These are phyloP conservation scores for Caulochytrium protostelioides DNA, from an alignment of 371 early-diverging fungal genomes.

Conservation along the genomic window DNA sequence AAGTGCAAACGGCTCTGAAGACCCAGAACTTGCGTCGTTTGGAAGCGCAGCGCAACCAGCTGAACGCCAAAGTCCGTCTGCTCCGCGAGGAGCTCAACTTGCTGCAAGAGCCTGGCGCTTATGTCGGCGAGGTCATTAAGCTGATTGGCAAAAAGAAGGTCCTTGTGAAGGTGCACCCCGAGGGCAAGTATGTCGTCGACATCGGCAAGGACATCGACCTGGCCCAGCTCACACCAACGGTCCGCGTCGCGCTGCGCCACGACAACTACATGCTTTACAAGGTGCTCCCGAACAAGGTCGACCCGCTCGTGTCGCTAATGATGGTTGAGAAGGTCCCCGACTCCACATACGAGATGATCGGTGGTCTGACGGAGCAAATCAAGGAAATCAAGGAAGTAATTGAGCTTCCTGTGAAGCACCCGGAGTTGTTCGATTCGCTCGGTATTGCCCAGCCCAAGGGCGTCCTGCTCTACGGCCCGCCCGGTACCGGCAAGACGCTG, in stretches of 20 bases:
- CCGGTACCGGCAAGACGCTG: constrained; percentile 98
- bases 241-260: constrained; percentile 88
- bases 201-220: constrained; percentile 79
- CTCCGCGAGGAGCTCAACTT: constrained; percentile 94
- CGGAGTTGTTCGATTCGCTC: constrained; percentile 96
- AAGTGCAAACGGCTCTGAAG: constrained; percentile 64
- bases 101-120: constrained; percentile 91
- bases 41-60: constrained; percentile 92
- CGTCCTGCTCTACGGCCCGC: constrained; percentile 97
- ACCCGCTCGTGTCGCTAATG: constrained; percentile 89
- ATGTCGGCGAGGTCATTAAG: constrained; percentile 97
- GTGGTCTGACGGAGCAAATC: constrained; percentile 98
- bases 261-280: constrained; percentile 76
- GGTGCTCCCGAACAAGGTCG: constrained; percentile 84
- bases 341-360: constrained; percentile 98
- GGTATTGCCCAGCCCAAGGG: constrained; percentile 99
- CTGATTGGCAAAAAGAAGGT: constrained; percentile 98
- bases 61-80: constrained; percentile 94
- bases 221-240: constrained; percentile 75
- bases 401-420: constrained; percentile 97
- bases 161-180: constrained; percentile 96
- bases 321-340: constrained; percentile 99
- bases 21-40: constrained; percentile 90
- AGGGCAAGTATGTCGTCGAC: constrained; percentile 98
- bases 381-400: constrained; percentile 97